These are phyloP conservation scores for Penicillium sp. DNA, from an alignment of 2,329 filamentous ascomycete genomes.

Conservation along the genomic window DNA sequence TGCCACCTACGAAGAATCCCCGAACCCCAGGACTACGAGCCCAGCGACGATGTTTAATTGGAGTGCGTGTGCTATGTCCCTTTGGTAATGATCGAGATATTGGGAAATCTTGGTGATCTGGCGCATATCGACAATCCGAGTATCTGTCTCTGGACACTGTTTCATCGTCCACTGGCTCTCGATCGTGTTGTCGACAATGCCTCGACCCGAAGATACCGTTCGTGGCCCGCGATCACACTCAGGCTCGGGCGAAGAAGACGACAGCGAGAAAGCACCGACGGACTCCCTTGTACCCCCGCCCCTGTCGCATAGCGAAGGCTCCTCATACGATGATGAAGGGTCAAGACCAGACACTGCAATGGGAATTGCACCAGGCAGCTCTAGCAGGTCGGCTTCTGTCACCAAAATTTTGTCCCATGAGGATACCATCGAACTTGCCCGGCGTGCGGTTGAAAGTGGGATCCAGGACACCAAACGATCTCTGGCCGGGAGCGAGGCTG, in stretches of 20 bases:
- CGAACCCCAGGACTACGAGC: slow-evolving; percentile 1
- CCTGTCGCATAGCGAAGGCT: slow-evolving; percentile 25
- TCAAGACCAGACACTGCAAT: slow-evolving; percentile 24
- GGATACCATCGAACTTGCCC: slow-evolving; percentile 43
- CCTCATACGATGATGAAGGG: slow-evolving; percentile 27
- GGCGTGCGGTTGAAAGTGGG: slow-evolving; percentile 43
- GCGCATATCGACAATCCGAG: slow-evolving; percentile 1
- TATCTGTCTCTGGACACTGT: slow-evolving; percentile 1
- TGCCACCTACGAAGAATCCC: too few species aligned
- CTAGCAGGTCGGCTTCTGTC: slow-evolving; percentile 20
- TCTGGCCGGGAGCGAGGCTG: slow-evolving; percentile 42
- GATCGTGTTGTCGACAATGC: slow-evolving; percentile 33
- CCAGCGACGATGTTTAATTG: slow-evolving; percentile 14
- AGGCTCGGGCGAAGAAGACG: slow-evolving; percentile 32
- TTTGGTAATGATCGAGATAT: slow-evolving; percentile 9
- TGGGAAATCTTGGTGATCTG: neutral
- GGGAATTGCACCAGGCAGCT: slow-evolving; percentile 19
- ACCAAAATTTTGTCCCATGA: slow-evolving; percentile 37
- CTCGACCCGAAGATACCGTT: slow-evolving; percentile 35
- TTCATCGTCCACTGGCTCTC: slow-evolving; percentile 2
- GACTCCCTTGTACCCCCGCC: slow-evolving; percentile 26
- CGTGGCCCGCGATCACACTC: slow-evolving; percentile 30
- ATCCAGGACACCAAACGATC: slow-evolving; percentile 45
- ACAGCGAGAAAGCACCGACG: slow-evolving; percentile 21
- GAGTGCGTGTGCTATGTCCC: slow-evolving; percentile 2